Evolutionary conservation across 2,329 filamentous ascomycete genomes (phyloP).

Genomic region (Keithomyces neogunnii): DNA sequence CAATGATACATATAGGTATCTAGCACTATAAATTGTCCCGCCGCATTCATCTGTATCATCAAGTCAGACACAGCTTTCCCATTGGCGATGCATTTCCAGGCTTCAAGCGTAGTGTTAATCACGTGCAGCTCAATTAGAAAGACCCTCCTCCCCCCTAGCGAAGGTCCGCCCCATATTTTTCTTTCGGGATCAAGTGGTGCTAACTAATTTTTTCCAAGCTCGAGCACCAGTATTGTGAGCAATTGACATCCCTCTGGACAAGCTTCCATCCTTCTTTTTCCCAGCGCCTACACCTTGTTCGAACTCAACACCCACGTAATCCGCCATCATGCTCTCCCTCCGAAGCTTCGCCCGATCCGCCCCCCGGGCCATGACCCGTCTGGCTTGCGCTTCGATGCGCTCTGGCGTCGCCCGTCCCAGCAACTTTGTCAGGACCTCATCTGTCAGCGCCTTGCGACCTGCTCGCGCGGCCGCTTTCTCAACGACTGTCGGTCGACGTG

Average conservation of each 20-base stretch:
- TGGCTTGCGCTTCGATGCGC: constrained; percentile 43
- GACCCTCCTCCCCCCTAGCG: not conserved
- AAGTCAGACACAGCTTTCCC: not conserved
- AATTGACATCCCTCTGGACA: not conserved
- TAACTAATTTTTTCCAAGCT: not conserved
- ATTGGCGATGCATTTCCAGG: not conserved
- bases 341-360: constrained; percentile 57
- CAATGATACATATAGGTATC: too few relatives aligned
- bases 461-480: constrained; percentile 42
- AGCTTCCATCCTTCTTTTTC: constrained; percentile 8
- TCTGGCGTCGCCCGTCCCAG: constrained; percentile 39
- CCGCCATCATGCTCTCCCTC: constrained; percentile 58
- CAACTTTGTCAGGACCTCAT: constrained; percentile 37
- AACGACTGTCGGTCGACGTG: constrained; percentile 30
- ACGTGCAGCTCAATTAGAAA: not conserved
- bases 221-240: not conserved
- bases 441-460: constrained; percentile 20
- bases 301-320: constrained; percentile 3
- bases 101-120: not conserved
- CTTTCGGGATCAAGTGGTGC: constrained; percentile 6
- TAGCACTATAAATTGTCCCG: not conserved
- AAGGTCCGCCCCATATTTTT: not conserved
- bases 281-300: constrained; percentile 3
- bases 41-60: not conserved
- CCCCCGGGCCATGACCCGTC: constrained; percentile 53